Percentiles rank a stretch among this genome's conserved stretches.
Evolutionary conservation across 2,329 filamentous ascomycete species (phyloP).

Genomic region (Hymenoscyphus occultus): DNA sequence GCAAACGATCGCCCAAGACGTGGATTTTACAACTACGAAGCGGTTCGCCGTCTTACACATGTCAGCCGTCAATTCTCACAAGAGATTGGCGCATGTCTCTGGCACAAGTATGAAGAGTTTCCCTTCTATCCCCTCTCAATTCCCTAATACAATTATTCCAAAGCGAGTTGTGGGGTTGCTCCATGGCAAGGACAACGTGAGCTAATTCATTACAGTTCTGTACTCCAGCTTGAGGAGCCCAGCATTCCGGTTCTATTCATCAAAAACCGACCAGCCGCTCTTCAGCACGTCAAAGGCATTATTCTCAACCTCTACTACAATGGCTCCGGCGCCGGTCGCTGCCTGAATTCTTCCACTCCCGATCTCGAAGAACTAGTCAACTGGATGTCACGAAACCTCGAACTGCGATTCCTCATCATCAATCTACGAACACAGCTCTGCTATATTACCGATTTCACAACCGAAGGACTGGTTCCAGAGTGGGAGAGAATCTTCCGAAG

Average conservation of each 20-base stretch:
- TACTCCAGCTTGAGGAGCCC: background rate
- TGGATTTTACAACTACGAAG: background rate
- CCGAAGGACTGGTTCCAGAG: background rate
- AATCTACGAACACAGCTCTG: background rate
- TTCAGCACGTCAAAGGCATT: conserved; percentile 4
- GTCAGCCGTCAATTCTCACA: background rate
- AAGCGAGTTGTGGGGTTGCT: too few relatives aligned
- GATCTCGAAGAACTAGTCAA: background rate
- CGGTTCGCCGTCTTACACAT: background rate
- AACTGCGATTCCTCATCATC: background rate
- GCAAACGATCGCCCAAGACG: background rate
- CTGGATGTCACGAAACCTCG: background rate
- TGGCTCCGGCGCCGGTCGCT: background rate
- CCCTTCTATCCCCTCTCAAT: too few relatives aligned
- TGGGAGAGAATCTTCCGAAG: background rate
- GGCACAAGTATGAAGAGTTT: background rate
- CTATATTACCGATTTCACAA: background rate
- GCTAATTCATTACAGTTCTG: background rate
- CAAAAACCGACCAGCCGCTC: background rate
- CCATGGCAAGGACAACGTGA: too few relatives aligned
- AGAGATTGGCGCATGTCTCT: background rate
- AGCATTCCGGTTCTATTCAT: background rate
- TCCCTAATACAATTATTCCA: too few relatives aligned
- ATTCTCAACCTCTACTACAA: background rate
- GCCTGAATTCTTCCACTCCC: background rate